These are phyloP conservation scores for Penicillium verrucosum DNA, from an alignment of 2,329 filamentous ascomycete species.

Conservation along the genomic window DNA sequence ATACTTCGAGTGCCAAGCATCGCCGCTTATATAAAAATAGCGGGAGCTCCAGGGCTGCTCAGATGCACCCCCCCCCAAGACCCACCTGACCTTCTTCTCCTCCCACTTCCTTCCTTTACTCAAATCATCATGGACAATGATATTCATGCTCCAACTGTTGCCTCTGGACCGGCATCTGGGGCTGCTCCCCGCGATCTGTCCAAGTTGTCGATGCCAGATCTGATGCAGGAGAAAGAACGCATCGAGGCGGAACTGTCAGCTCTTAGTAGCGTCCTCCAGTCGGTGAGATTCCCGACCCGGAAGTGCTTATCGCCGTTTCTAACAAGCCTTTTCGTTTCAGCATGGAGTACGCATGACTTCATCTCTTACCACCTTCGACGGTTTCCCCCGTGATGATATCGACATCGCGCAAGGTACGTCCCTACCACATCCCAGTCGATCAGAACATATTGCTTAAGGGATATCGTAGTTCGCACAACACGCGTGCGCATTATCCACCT, in stretches of 20 bases:
- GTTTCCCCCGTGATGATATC: slow-evolving; percentile 87
- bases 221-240: slow-evolving; percentile 78
- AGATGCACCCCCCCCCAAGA: not conserved
- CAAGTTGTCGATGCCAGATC: slow-evolving; percentile 69
- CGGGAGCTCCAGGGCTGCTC: not conserved
- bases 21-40: slow-evolving; percentile 19
- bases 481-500: slow-evolving; percentile 83
- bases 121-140: slow-evolving; percentile 59
- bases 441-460: slow-evolving; percentile 14
- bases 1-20: slow-evolving; percentile 13
- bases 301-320: slow-evolving; percentile 5
- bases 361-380: slow-evolving; percentile 78
- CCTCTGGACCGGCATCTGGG: slow-evolving; percentile 71
- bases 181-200: slow-evolving; percentile 57
- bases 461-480: slow-evolving; percentile 75
- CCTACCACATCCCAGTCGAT: not conserved
- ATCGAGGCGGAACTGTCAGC: slow-evolving; percentile 84
- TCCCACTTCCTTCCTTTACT: slow-evolving; percentile 16
- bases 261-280: slow-evolving; percentile 80
- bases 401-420: slow-evolving; percentile 85
- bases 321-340: slow-evolving; percentile 49
- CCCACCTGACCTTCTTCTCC: slow-evolving; percentile 21
- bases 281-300: slow-evolving; percentile 55
- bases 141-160: slow-evolving; percentile 66
- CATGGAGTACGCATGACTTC: slow-evolving; percentile 94